Evolutionary conservation across 1,284 basidiomycete species (phyloP).

Genomic region (Inonotus hispidus): DNA sequence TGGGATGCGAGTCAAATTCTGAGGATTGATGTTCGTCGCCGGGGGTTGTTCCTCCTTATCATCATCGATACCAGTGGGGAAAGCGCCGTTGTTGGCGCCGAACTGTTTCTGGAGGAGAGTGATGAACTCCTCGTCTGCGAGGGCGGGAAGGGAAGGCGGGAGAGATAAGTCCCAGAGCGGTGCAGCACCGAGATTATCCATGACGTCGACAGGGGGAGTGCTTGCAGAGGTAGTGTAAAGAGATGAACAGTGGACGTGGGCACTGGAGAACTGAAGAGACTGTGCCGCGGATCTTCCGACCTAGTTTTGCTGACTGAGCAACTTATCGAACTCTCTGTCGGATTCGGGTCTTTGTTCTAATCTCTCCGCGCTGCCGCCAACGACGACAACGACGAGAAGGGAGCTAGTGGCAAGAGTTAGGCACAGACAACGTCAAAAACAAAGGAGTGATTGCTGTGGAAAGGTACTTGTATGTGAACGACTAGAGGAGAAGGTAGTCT

Average conservation of each 20-base stretch:
- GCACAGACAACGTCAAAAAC: background rate
- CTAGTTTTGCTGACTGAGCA: constrained; percentile 16
- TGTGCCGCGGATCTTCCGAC: background rate
- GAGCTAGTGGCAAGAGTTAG: background rate
- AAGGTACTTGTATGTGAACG: background rate
- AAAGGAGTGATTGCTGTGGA: background rate
- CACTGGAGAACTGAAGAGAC: background rate
- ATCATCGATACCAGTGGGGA: constrained; percentile 23
- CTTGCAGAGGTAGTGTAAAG: background rate
- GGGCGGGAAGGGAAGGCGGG: constrained; percentile 50
- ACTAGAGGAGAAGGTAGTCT: background rate
- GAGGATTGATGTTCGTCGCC: constrained; percentile 48
- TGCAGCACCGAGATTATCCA: constrained; percentile 32
- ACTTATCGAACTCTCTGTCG: background rate
- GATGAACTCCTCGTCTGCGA: constrained; percentile 73
- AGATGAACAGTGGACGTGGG: constrained; percentile 4
- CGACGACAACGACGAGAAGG: background rate
- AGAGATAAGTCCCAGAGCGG: constrained; percentile 68
- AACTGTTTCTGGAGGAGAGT: constrained; percentile 74
- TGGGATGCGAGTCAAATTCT: constrained; percentile 41
- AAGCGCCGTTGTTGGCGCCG: constrained; percentile 23
- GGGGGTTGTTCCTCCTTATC: constrained; percentile 23
- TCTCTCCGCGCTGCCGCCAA: background rate
- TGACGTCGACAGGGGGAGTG: constrained; percentile 20
- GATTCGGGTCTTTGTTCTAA: background rate